Conservation (phyloP, 495 filamentous ascomycete genomes). For the Sordaria brevicollis region DNA sequence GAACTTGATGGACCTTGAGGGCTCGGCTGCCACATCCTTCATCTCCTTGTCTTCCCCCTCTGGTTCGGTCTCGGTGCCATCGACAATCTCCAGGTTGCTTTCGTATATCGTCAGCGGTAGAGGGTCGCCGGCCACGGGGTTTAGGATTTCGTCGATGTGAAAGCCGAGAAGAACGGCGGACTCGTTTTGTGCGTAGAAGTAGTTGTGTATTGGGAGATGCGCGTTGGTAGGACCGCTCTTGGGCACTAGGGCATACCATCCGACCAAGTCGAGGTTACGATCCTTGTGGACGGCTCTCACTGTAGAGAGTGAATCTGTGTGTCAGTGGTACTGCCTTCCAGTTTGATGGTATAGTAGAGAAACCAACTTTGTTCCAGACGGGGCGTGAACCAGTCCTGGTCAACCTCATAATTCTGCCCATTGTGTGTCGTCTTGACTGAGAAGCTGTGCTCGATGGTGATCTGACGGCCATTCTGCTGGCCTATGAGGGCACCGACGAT, state of each 20-base stretch:
- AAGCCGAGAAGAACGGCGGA: slow-evolving; percentile 81
- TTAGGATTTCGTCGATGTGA: slow-evolving; percentile 50
- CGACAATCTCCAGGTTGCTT: slow-evolving; percentile 59
- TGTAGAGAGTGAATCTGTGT: slow-evolving; percentile 18
- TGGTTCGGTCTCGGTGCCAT: slow-evolving; percentile 24
- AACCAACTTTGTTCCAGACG: slow-evolving; percentile 74
- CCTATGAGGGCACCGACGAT: slow-evolving; percentile 82
- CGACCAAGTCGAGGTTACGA: slow-evolving; percentile 76
- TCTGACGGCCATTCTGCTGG: slow-evolving; percentile 79
- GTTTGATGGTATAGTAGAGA: not conserved
- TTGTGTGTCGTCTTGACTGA: slow-evolving; percentile 54
- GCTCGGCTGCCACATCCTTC: slow-evolving; percentile 55
- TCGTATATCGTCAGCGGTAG: slow-evolving; percentile 89
- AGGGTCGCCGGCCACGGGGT: slow-evolving; percentile 55
- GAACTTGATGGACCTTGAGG: slow-evolving; percentile 55
- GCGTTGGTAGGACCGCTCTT: slow-evolving; percentile 55
- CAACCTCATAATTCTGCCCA: slow-evolving; percentile 43
- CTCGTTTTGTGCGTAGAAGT: slow-evolving; percentile 72
- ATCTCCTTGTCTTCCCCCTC: slow-evolving; percentile 55
- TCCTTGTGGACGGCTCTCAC: slow-evolving; percentile 84
- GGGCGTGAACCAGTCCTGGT: slow-evolving; percentile 64
- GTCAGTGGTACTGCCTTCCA: not conserved
- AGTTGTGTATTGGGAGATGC: slow-evolving; percentile 66
- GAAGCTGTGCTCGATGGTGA: slow-evolving; percentile 88
- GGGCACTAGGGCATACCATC: slow-evolving; percentile 85